phyloP scores from a whole-genome alignment of 768 basidiomycete species.

The Rhodosporidiobolus sp. region DNA sequence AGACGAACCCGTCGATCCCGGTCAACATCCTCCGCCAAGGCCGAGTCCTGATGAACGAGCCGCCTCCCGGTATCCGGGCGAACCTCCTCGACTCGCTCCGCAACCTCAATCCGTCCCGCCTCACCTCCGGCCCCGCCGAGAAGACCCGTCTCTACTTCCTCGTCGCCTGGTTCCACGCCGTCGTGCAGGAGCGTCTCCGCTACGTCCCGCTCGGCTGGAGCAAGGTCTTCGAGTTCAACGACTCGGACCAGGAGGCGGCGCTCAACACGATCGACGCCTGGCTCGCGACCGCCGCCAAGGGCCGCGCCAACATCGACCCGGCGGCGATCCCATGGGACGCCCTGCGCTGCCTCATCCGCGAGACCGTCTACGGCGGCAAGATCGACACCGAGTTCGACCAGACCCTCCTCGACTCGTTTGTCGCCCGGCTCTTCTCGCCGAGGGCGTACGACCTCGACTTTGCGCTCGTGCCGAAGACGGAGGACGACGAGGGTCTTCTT shows the following conservation, averaged over 20 bases:
- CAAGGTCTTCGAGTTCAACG: constrained; percentile 96
- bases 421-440: constrained; percentile 82
- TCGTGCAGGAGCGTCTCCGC: constrained; percentile 92
- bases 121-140: constrained; percentile 83
- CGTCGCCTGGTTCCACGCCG: constrained; percentile 97
- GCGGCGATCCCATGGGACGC: constrained; percentile 91
- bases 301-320: constrained; percentile 87
- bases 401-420: constrained; percentile 84
- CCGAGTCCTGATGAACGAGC: constrained; percentile 96
- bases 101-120: constrained; percentile 65
- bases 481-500: constrained; percentile 59
- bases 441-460: constrained; percentile 91
- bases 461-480: constrained; percentile 64
- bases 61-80: constrained; percentile 93
- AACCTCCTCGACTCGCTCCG: constrained; percentile 87
- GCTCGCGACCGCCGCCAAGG: constrained; percentile 75
- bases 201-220: constrained; percentile 97
- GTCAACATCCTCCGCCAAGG: constrained; percentile 96
- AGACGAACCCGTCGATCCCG: constrained; percentile 88
- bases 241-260: constrained; percentile 92
- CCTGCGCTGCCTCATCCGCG: constrained; percentile 85
- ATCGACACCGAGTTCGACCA: constrained; percentile 96
- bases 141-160: constrained; percentile 91
- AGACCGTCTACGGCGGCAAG: constrained; percentile 84
- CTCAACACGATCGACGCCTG: constrained; percentile 88